Conservation (phyloP, 1,284 basidiomycete species). For the Sphagnurus paluster region DNA sequence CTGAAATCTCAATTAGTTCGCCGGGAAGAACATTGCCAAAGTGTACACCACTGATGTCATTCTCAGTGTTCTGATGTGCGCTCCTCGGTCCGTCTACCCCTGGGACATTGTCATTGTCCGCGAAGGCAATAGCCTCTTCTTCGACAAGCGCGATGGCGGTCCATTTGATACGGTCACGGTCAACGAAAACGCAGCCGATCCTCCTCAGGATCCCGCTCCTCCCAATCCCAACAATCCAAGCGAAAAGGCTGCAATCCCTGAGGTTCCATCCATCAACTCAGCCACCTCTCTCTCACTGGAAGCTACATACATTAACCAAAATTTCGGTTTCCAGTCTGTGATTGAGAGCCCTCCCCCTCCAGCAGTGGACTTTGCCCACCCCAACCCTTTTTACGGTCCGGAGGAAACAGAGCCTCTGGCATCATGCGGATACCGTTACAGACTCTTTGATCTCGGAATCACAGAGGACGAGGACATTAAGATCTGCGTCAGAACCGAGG, state of each 20-base stretch:
- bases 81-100: slow-evolving; percentile 93
- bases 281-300: slow-evolving; percentile 94
- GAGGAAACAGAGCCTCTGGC: slow-evolving; percentile 95
- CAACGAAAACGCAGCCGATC: slow-evolving; percentile 97
- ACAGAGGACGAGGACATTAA: slow-evolving; percentile 90
- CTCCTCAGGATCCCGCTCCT: slow-evolving; percentile 84
- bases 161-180: slow-evolving; percentile 98
- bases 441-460: slow-evolving; percentile 92
- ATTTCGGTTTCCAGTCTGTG: slow-evolving; percentile 97
- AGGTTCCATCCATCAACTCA: slow-evolving; percentile 84
- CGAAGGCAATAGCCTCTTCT: slow-evolving; percentile 91
- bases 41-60: slow-evolving; percentile 97
- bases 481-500: slow-evolving; percentile 93
- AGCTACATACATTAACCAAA: slow-evolving; percentile 99
- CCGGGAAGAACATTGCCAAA: slow-evolving; percentile 75
- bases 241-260: slow-evolving; percentile 63
- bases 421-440: slow-evolving; percentile 95
- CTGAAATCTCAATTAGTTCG: slow-evolving; percentile 54
- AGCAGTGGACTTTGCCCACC: slow-evolving; percentile 73
- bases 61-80: slow-evolving; percentile 94
- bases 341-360: slow-evolving; percentile 67
- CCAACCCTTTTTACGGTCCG: slow-evolving; percentile 95
- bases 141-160: slow-evolving; percentile 98
- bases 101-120: slow-evolving; percentile 98
- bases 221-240: slow-evolving; percentile 73